These are phyloP conservation scores for Globisporangium paroecandrum DNA, from an alignment of 352 stramenopile species.

Conservation along the genomic window DNA sequence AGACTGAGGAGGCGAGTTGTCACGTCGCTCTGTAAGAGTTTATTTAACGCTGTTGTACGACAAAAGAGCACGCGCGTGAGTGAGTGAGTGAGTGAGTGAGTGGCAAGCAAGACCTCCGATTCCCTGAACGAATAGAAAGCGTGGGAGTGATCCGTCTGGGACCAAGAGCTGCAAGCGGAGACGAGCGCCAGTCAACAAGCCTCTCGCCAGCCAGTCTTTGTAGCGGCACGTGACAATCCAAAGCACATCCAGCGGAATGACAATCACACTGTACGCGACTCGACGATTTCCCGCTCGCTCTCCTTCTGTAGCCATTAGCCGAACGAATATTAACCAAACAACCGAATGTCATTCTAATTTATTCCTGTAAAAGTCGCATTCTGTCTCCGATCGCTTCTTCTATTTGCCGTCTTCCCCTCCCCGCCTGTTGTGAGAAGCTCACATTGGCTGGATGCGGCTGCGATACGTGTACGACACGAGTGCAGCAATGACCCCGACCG, in stretches of 20 bases:
- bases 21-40: neutral
- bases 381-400: neutral
- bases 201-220: neutral
- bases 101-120: neutral
- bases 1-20: constrained; percentile 27
- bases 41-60: neutral
- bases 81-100: neutral
- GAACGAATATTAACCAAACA: too few species aligned
- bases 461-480: constrained; percentile 15
- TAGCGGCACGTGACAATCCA: neutral
- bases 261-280: neutral
- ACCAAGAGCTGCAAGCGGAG: neutral
- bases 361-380: constrained; percentile 3
- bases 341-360: constrained; percentile 9
- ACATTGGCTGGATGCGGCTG: constrained; percentile 19
- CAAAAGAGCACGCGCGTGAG: neutral
- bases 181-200: neutral
- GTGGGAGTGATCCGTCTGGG: neutral
- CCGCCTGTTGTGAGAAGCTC: neutral
- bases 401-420: neutral
- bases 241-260: neutral
- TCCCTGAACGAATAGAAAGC: neutral
- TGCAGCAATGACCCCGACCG: constrained; percentile 15
- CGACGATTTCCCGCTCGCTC: neutral
- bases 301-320: neutral